Conservation (phyloP, 495 filamentous ascomycete species). For the Neurospora sublineolata region DNA sequence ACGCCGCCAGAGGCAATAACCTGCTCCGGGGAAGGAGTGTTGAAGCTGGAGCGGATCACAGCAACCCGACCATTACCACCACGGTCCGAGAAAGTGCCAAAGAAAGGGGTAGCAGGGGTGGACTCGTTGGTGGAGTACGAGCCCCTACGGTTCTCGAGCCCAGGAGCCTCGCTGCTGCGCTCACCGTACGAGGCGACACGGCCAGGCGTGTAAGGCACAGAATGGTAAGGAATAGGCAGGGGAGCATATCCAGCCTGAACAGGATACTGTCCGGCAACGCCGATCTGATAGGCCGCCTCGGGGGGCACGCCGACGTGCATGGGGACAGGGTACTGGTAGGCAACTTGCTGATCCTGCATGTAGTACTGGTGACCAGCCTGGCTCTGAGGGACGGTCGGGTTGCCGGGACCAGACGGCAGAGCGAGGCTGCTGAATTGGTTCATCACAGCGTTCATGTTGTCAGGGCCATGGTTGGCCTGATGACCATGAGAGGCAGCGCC, state of each 20-base stretch:
- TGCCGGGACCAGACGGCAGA: constrained; percentile 18
- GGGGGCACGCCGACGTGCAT: constrained; percentile 21
- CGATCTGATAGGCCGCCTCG: constrained; percentile 16
- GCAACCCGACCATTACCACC: constrained; percentile 39
- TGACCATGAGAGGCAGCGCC: constrained; percentile 12
- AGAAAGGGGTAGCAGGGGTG: constrained; percentile 49
- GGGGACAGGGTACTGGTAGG: constrained; percentile 23
- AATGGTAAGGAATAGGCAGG: constrained; percentile 21
- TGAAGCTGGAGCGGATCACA: constrained; percentile 48
- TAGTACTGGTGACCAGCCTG: constrained; percentile 23
- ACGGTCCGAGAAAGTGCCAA: constrained; percentile 42
- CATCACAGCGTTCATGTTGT: constrained; percentile 21
- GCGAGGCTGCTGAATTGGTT: constrained; percentile 30
- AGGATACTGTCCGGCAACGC: constrained; percentile 22
- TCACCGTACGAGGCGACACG: constrained; percentile 30
- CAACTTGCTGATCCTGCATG: constrained; percentile 19
- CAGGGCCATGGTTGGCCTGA: constrained; percentile 14
- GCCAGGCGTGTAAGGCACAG: constrained; percentile 39
- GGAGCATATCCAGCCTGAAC: constrained; percentile 24
- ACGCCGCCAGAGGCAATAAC: constrained; percentile 22
- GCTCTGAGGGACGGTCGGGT: constrained; percentile 13
- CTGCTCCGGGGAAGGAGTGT: constrained; percentile 55
- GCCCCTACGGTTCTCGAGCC: constrained; percentile 47
- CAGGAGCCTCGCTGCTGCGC: constrained; percentile 40
- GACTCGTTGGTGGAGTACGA: constrained; percentile 63